Conservation (phyloP, 1,284 basidiomycete genomes). For the Pyrrhoderma noxium region DNA sequence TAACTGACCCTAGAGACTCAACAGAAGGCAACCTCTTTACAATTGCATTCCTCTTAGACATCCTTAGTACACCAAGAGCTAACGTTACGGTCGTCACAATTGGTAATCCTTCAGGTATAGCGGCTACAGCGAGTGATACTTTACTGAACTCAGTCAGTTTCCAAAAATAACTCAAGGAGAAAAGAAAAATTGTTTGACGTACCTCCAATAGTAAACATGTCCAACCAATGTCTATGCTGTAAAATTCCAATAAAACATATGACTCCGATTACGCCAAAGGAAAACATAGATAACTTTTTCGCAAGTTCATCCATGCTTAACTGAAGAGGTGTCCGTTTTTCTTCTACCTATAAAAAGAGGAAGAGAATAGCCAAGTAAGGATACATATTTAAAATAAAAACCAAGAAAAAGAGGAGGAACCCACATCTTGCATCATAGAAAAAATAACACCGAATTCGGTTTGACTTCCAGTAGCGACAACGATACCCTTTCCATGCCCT, state of each 20-base stretch:
- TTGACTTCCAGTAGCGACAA: constrained; percentile 83
- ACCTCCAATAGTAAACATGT: constrained; percentile 99
- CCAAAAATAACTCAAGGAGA: not conserved
- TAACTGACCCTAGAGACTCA: constrained; percentile 89
- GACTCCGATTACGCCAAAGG: constrained; percentile 88
- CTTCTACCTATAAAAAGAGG: constrained; percentile 60
- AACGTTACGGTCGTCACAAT: constrained; percentile 98
- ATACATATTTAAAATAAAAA: too few relatives aligned
- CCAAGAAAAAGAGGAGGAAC: too few relatives aligned
- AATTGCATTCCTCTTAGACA: constrained; percentile 92
- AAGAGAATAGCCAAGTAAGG: too few relatives aligned
- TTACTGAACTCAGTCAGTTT: constrained; percentile 23
- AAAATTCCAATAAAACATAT: constrained; percentile 89
- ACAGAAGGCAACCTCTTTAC: constrained; percentile 96
- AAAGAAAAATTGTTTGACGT: constrained; percentile 23
- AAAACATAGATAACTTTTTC: constrained; percentile 83
- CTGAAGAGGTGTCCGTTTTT: constrained; percentile 90
- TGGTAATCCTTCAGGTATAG: constrained; percentile 94
- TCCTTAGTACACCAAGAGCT: constrained; percentile 87
- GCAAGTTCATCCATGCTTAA: constrained; percentile 96
- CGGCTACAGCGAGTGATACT: constrained; percentile 96
- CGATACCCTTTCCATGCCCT: constrained; percentile 83
- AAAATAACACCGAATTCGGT: constrained; percentile 98
- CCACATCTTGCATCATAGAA: constrained; percentile 94
- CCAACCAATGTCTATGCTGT: constrained; percentile 86